Evolutionary conservation across 805 yeast species (phyloP), one percentile per base, ranked within the genome.

Genomic region (Wickerhamomyces chambardii): DNA sequence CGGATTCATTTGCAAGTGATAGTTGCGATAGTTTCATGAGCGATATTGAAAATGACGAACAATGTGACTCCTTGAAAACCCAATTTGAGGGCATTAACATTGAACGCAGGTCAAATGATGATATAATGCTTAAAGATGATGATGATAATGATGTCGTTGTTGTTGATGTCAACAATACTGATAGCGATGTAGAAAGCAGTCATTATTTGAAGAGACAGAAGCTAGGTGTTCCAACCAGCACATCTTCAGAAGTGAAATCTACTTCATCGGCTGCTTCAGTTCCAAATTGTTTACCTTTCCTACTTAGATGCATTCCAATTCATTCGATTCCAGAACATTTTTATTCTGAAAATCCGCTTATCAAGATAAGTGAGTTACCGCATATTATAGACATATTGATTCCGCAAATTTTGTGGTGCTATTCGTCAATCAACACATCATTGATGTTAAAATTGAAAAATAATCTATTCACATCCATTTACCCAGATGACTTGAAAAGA

Each of bases 211-310:
- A 24, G 12, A 24, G 27, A 24, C 27, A 24, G 12, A 24, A 14
- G 27, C 12, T 24, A 14, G n/a, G 12, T 6, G 12, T 4, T 19
- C 10, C 27, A 24, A 11, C 27, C 12, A 8, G n/a, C 6, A 11
- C n/a, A 12, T 14, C 6, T 24, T 24, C 27, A 14, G 27, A 24
- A 8, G n/a, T 12, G 9, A n/a, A 24, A 24, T 8, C 6, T 4
- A 8, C n/a, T 5, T 6, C 27, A 2, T 11, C 27, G 12, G 22
- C 22, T 21, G 3, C 28, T 24, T 30, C 33, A 9, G 43, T 54
- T 4, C 68, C 84, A 6, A 81, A 78, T 43, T 78, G 78, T 56
- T 53, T 82, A 25, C 89, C 87, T 2, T 74, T 83, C 55, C 63
- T 83, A 10, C 54, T 83, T 19, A 59, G 89, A 39, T 73, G 78